Evolutionary conservation across 2,329 filamentous ascomycete genomes (phyloP).

Genomic region (Diplocarpon mali): DNA sequence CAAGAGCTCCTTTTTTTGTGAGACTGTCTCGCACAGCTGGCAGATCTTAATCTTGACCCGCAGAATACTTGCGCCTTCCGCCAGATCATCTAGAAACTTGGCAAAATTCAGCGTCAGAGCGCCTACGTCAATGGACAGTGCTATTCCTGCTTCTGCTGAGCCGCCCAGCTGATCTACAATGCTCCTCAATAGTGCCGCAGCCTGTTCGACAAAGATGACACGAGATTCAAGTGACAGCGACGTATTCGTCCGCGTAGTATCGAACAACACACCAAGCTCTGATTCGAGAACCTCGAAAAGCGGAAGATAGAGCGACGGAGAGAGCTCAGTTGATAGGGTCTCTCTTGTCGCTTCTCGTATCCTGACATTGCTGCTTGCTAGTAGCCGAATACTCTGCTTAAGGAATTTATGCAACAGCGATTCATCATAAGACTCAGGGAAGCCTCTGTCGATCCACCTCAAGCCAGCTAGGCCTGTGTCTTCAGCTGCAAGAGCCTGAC

Average conservation of each 20-base stretch:
- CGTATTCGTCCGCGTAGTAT: conserved; percentile 39
- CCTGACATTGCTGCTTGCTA: conserved; percentile 52
- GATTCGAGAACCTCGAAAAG: conserved; percentile 55
- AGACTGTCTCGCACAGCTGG: conserved; percentile 54
- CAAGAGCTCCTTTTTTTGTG: conserved; percentile 54
- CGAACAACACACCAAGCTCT: conserved; percentile 52
- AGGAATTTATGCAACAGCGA: conserved; percentile 49
- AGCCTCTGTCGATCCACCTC: conserved; percentile 48
- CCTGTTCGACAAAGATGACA: conserved; percentile 56
- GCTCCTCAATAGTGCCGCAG: conserved; percentile 49
- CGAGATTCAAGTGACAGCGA: conserved; percentile 47
- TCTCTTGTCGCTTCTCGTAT: conserved; percentile 58
- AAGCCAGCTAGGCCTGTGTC: conserved; percentile 46
- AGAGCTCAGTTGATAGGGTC: conserved; percentile 54
- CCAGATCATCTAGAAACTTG: conserved; percentile 49
- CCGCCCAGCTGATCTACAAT: conserved; percentile 55
- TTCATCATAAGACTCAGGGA: conserved; percentile 49
- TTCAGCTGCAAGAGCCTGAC: conserved; percentile 42
- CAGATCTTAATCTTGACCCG: conserved; percentile 60
- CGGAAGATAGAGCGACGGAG: conserved; percentile 47
- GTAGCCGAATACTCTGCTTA: conserved; percentile 50
- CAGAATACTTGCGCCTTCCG: conserved; percentile 44
- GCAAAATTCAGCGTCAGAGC: conserved; percentile 54
- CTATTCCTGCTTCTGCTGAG: conserved; percentile 49
- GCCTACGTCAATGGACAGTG: conserved; percentile 53